Evolutionary conservation across 164 flowering plant species (phyloP).

Genomic region (Aristolochia californica): DNA sequence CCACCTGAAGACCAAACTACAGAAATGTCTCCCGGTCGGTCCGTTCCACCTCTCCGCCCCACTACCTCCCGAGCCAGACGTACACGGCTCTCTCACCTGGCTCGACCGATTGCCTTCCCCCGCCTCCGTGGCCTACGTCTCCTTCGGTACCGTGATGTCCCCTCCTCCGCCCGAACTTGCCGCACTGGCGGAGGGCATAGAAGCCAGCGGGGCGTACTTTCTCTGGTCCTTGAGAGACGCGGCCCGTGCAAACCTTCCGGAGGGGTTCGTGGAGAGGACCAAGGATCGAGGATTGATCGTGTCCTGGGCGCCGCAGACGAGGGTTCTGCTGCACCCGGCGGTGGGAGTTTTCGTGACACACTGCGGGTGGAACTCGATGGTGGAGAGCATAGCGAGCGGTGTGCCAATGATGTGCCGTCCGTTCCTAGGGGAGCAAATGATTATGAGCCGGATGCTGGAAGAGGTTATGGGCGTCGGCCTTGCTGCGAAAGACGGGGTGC

Average conservation of each 20-base stretch:
- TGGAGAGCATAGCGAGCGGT: constrained; percentile 21
- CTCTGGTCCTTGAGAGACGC: constrained; percentile 16
- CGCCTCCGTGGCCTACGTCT: constrained; percentile 39
- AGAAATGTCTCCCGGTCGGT: constrained; percentile 29
- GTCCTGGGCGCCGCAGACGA: constrained; percentile 23
- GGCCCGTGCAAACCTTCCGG: constrained; percentile 7
- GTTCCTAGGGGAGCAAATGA: constrained; percentile 21
- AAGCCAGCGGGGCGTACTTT: constrained; percentile 17
- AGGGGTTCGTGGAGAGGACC: constrained; percentile 14
- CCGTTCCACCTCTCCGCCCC: constrained; percentile 22
- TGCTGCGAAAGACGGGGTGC: constrained; percentile 5
- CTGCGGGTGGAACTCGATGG: constrained; percentile 27
- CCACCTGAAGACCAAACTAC: constrained; percentile 22
- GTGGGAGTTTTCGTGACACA: constrained; percentile 23
- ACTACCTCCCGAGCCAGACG: constrained; percentile 11
- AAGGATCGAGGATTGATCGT: constrained; percentile 15
- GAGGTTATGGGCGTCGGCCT: constrained; percentile 14
- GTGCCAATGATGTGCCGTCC: constrained; percentile 27
- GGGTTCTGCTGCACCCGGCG: constrained; percentile 12
- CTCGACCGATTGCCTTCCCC: constrained; percentile 19
- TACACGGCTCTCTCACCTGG: constrained; percentile 33
- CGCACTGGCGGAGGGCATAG: constrained; percentile 22
- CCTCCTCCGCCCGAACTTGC: constrained; percentile 18
- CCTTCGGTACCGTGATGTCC: constrained; percentile 36
- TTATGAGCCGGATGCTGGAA: constrained; percentile 15